phyloP scores from a whole-genome alignment of 176 grass and related monocot species.

The Secale cereale region DNA sequence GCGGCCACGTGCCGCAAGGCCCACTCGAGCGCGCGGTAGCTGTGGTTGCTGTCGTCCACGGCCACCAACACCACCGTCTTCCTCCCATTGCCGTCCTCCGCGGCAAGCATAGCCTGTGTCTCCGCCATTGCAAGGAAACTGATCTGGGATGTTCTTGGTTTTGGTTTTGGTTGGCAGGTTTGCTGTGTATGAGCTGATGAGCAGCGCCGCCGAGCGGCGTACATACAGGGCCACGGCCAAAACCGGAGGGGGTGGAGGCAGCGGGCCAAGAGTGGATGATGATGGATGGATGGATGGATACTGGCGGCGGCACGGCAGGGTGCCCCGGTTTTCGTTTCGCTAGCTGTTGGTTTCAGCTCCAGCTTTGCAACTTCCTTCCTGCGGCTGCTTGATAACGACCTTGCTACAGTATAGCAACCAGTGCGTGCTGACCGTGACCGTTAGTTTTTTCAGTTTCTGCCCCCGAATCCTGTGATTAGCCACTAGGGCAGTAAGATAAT shows the following conservation, averaged over 20 bases:
- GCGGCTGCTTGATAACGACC: neutral
- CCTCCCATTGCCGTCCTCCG: neutral
- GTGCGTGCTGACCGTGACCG: neutral
- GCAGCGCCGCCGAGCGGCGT: neutral
- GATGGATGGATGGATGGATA: neutral
- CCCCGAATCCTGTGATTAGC: neutral
- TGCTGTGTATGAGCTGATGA: neutral
- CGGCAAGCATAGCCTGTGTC: too few relatives aligned
- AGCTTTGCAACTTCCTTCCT: neutral
- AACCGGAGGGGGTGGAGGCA: neutral
- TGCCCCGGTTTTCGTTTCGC: neutral
- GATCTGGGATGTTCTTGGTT: neutral
- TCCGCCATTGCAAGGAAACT: too few relatives aligned
- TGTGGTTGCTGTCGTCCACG: slow-evolving; percentile 64
- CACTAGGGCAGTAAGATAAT: neutral
- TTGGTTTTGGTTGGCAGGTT: neutral
- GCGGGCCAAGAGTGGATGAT: neutral
- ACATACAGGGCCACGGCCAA: neutral
- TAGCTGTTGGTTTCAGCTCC: neutral
- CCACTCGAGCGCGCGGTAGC: slow-evolving; percentile 69
- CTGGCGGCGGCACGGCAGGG: neutral
- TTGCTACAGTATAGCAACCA: neutral
- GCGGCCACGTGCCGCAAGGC: slow-evolving; percentile 24
- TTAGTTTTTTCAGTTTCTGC: neutral
- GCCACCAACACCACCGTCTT: slow-evolving; percentile 63